Conservation (phyloP, 108 stramenopile genomes). For the Stephanodiscus minutulus region DNA sequence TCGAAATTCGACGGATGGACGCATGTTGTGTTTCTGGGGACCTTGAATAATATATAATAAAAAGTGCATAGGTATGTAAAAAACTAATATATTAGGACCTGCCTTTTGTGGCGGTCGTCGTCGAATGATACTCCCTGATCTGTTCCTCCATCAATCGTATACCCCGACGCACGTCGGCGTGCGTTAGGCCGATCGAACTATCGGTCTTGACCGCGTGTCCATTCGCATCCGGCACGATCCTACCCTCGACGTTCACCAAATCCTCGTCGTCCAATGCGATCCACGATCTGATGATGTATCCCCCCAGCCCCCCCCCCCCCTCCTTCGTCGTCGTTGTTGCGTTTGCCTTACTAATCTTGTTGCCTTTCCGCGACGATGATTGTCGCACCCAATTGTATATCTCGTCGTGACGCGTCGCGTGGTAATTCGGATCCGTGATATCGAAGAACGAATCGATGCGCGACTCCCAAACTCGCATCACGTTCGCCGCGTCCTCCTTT, state of each 20-base stretch:
- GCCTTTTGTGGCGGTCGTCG: too few species aligned
- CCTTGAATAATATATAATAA: too few species aligned
- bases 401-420: conserved; percentile 70
- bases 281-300: conserved; percentile 49
- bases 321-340: neutral
- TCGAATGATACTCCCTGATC: conserved; percentile 11
- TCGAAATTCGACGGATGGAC: too few species aligned
- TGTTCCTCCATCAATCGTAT: conserved; percentile 52
- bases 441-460: conserved; percentile 53
- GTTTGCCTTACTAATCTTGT: neutral
- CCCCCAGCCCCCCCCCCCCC: too few species aligned
- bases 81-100: too few species aligned
- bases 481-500: conserved; percentile 1
- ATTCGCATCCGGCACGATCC: conserved; percentile 30
- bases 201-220: conserved; percentile 57
- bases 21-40: too few species aligned
- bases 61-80: too few species aligned
- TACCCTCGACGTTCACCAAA: conserved; percentile 52
- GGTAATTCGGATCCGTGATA: conserved; percentile 58
- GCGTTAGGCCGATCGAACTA: conserved; percentile 60
- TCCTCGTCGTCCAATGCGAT: conserved; percentile 80
- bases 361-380: too few species aligned
- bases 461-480: conserved; percentile 17
- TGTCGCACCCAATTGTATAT: conserved; percentile 65
- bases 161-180: conserved; percentile 45